Percentiles rank a stretch among this genome's conserved stretches.
phyloP scores from a whole-genome alignment of 2,329 filamentous ascomycete genomes.

The Trichoderma atroviride region DNA sequence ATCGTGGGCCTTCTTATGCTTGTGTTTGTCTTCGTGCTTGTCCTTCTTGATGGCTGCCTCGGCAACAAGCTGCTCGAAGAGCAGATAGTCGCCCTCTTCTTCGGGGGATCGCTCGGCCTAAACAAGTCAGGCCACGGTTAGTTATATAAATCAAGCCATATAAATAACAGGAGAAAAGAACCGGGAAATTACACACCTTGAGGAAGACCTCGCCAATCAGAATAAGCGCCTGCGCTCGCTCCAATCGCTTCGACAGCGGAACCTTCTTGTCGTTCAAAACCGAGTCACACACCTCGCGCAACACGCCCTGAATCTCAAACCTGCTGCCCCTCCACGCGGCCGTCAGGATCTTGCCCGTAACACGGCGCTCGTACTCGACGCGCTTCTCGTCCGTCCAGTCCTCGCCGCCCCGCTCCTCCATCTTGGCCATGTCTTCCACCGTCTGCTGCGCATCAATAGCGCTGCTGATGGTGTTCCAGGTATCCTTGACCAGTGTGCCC shows the following conservation, averaged over 20 bases:
- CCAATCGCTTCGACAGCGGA: slow-evolving; percentile 78
- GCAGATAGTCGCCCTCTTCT: slow-evolving; percentile 98
- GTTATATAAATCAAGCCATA: background rate
- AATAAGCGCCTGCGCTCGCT: slow-evolving; percentile 86
- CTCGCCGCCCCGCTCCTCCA: slow-evolving; percentile 92
- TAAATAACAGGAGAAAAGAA: background rate
- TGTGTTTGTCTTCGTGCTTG: slow-evolving; percentile 72
- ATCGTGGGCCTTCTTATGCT: slow-evolving; percentile 50
- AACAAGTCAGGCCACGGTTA: slow-evolving; percentile 15
- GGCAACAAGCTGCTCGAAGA: slow-evolving; percentile 96
- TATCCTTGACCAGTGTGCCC: slow-evolving; percentile 94
- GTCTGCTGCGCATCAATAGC: slow-evolving; percentile 97
- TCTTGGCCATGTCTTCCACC: slow-evolving; percentile 97
- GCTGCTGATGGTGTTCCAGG: slow-evolving; percentile 95
- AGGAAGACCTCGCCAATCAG: slow-evolving; percentile 87
- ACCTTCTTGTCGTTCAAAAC: slow-evolving; percentile 81
- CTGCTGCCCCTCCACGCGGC: slow-evolving; percentile 96
- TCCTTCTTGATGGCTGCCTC: slow-evolving; percentile 96
- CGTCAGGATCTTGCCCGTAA: slow-evolving; percentile 96
- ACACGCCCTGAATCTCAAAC: slow-evolving; percentile 95
- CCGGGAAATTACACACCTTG: slow-evolving; percentile 61
- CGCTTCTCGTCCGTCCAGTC: slow-evolving; percentile 99
- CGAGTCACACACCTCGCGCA: slow-evolving; percentile 90
- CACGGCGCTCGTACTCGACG: slow-evolving; percentile 90
- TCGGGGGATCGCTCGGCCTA: slow-evolving; percentile 88